These are phyloP conservation scores for Nannizzia gypsea DNA, from an alignment of 2,329 filamentous ascomycete genomes.

Conservation along the genomic window DNA sequence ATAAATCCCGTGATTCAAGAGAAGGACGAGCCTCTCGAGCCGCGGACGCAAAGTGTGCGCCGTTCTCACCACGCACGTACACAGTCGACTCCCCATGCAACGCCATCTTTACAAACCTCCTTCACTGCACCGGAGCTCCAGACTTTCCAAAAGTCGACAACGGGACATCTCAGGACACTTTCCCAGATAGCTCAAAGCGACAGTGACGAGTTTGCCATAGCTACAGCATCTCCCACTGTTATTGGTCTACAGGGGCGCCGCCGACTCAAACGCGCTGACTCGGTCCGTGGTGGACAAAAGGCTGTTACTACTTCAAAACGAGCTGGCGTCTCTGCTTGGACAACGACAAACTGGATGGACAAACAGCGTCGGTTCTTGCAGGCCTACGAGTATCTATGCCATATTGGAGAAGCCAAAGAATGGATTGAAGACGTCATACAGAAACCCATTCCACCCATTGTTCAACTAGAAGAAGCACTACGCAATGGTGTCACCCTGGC, in stretches of 20 bases:
- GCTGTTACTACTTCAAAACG: slow-evolving; percentile 34
- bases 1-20: not conserved
- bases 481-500: slow-evolving; percentile 89
- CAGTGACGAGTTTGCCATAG: slow-evolving; percentile 69
- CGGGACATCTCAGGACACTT: slow-evolving; percentile 74
- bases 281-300: slow-evolving; percentile 40
- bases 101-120: slow-evolving; percentile 19
- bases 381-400: slow-evolving; percentile 96
- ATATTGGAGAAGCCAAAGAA: slow-evolving; percentile 97
- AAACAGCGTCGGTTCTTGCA: slow-evolving; percentile 92
- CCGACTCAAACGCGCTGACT: slow-evolving; percentile 60
- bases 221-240: slow-evolving; percentile 69
- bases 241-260: slow-evolving; percentile 74
- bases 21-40: not conserved
- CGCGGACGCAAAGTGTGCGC: slow-evolving; percentile 15
- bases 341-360: slow-evolving; percentile 94
- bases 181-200: slow-evolving; percentile 69
- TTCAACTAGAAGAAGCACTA: slow-evolving; percentile 84
- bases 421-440: slow-evolving; percentile 94
- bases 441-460: slow-evolving; percentile 75
- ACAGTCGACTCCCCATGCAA: slow-evolving; percentile 20
- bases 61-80: slow-evolving; percentile 23
- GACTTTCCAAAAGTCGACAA: slow-evolving; percentile 75
- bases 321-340: slow-evolving; percentile 56
- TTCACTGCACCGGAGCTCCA: slow-evolving; percentile 57